These are phyloP conservation scores for Clonostachys rosea DNA, from an alignment of 2,329 filamentous ascomycete genomes.

Conservation along the genomic window DNA sequence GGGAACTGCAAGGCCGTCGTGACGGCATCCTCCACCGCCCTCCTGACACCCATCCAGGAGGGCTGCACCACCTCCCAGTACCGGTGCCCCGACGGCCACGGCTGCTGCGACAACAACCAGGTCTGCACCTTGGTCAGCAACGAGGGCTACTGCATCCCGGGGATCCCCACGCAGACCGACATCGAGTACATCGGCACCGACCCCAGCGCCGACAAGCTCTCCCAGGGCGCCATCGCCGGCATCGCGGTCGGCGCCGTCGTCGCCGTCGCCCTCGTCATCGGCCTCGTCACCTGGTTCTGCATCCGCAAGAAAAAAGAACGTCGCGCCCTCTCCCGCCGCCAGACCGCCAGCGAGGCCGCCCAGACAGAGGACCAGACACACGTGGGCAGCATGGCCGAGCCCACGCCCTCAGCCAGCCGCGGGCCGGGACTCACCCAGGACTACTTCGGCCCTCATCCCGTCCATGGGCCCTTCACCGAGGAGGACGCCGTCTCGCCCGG, in stretches of 20 bases:
- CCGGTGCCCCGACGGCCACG: constrained; percentile 35
- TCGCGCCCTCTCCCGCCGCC: constrained; percentile 2
- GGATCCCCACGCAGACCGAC: constrained; percentile 22
- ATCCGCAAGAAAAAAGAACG: constrained; percentile 29
- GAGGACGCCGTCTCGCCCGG: constrained; percentile 8
- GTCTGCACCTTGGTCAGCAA: constrained; percentile 32
- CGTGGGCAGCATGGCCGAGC: constrained; percentile 24
- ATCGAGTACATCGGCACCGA: constrained; percentile 15
- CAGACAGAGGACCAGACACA: constrained; percentile 2
- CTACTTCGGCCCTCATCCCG: constrained; percentile 39
- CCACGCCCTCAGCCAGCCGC: constrained; percentile 16
- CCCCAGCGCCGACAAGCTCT: constrained; percentile 20
- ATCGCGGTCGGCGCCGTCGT: constrained; percentile 49
- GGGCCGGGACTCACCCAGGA: constrained; percentile 25
- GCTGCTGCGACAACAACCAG: constrained; percentile 43
- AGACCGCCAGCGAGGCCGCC: background rate
- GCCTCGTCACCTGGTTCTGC: constrained; percentile 40
- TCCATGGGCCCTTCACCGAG: constrained; percentile 41
- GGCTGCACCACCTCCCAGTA: constrained; percentile 41
- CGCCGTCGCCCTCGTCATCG: constrained; percentile 34
- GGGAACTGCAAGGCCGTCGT: constrained; percentile 25
- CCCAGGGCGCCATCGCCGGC: constrained; percentile 48
- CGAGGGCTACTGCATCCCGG: constrained; percentile 31
- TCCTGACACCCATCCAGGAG: constrained; percentile 26
- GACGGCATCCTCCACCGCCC: constrained; percentile 8